phyloP scores from a whole-genome alignment of 1,139 yeast species.

The Meyerozyma athensensis region DNA sequence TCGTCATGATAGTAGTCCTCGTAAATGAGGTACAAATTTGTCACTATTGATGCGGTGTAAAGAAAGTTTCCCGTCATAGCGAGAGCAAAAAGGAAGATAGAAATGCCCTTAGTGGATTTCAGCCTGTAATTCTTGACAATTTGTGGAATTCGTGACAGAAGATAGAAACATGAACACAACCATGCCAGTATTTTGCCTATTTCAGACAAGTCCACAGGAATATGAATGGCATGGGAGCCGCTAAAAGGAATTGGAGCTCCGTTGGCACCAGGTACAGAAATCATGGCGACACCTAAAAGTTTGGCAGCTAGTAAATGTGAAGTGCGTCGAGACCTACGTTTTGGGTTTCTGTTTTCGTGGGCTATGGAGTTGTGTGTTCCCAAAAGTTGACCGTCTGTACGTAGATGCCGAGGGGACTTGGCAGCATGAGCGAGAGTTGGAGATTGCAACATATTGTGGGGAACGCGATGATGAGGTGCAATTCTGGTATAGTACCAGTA shows the following conservation, averaged over 20 bases:
- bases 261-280: not conserved
- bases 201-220: not conserved
- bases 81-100: constrained; percentile 31
- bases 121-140: constrained; percentile 23
- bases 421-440: constrained; percentile 13
- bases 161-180: constrained; percentile 12
- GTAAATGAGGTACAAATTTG: constrained; percentile 21
- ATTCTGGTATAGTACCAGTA: constrained; percentile 24
- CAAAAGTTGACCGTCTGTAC: too few relatives aligned
- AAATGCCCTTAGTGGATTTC: constrained; percentile 34
- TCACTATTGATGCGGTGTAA: constrained; percentile 29
- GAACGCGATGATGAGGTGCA: constrained; percentile 16
- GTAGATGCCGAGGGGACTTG: not conserved
- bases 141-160: constrained; percentile 13
- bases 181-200: constrained; percentile 12
- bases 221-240: not conserved
- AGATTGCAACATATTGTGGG: constrained; percentile 16
- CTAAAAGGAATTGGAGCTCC: not conserved
- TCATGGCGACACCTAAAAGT: not conserved
- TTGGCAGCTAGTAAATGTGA: not conserved
- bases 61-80: constrained; percentile 36
- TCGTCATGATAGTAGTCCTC: constrained; percentile 7
- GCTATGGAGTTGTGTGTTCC: too few relatives aligned
- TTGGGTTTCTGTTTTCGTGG: not conserved
- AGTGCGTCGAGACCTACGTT: not conserved